These are phyloP conservation scores for Echria macrotheca DNA, from an alignment of 495 filamentous ascomycete genomes.

Conservation along the genomic window DNA sequence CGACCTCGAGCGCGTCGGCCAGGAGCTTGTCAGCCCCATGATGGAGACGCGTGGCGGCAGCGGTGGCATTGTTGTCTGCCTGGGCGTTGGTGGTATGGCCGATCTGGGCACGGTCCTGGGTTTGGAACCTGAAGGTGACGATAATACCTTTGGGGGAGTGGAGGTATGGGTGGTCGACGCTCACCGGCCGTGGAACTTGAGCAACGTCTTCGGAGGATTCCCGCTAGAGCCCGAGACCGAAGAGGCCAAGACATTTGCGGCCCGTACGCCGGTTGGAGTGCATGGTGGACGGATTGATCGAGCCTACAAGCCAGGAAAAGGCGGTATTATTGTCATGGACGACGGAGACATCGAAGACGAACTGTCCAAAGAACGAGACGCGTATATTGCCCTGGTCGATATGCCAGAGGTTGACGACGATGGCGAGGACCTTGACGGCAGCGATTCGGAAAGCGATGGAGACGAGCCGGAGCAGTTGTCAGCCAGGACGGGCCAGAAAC, in stretches of 20 bases:
- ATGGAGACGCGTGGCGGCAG: slow-evolving; percentile 70
- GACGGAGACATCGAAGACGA: slow-evolving; percentile 95
- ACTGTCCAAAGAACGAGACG: slow-evolving; percentile 64
- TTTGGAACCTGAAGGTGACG: slow-evolving; percentile 53
- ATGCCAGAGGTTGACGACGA: slow-evolving; percentile 88
- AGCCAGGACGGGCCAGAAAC: slow-evolving; percentile 52
- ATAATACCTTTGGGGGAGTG: slow-evolving; percentile 60
- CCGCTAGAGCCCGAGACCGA: slow-evolving; percentile 45
- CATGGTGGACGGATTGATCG: slow-evolving; percentile 62
- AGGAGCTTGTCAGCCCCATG: slow-evolving; percentile 75
- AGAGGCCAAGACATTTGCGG: slow-evolving; percentile 39
- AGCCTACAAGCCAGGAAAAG: slow-evolving; percentile 68
- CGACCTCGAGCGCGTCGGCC: slow-evolving; percentile 72
- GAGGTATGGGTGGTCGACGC: slow-evolving; percentile 95
- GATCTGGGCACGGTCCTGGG: slow-evolving; percentile 73
- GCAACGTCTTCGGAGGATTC: slow-evolving; percentile 81
- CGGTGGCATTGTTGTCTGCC: slow-evolving; percentile 83
- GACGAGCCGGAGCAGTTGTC: slow-evolving; percentile 21
- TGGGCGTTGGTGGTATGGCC: slow-evolving; percentile 86
- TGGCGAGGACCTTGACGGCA: slow-evolving; percentile 51
- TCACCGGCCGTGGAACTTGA: slow-evolving; percentile 87
- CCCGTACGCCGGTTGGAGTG: slow-evolving; percentile 45
- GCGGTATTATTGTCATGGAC: slow-evolving; percentile 87
- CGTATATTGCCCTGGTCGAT: slow-evolving; percentile 72
- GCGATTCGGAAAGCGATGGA: slow-evolving; percentile 36